phyloP scores from a whole-genome alignment of 2,329 filamentous ascomycete species.

The Alternaria angustiovoidea region DNA sequence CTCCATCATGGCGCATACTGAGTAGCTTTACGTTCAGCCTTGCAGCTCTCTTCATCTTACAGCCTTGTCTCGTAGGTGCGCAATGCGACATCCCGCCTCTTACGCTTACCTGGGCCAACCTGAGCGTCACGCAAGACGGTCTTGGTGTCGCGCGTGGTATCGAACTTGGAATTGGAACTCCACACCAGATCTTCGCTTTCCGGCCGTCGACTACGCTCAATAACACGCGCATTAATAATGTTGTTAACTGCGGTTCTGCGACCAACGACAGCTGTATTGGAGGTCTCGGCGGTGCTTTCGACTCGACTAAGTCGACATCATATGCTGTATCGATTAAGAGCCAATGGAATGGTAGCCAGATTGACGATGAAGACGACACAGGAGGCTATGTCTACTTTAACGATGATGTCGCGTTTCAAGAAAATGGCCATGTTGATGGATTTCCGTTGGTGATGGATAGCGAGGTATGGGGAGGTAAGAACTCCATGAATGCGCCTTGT shows the following conservation, averaged over 20 bases:
- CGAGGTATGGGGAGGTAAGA: constrained; percentile 7
- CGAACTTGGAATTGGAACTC: constrained; percentile 18
- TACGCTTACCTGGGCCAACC: constrained; percentile 16
- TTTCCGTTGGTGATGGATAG: constrained; percentile 18
- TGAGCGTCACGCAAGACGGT: constrained; percentile 19
- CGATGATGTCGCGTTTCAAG: constrained; percentile 15
- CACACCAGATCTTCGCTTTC: constrained; percentile 21
- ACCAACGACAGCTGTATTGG: constrained; percentile 15
- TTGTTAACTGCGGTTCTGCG: constrained; percentile 13
- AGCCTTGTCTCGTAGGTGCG: background rate
- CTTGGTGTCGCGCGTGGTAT: constrained; percentile 20
- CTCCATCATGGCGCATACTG: background rate
- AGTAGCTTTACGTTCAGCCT: background rate
- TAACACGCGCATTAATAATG: constrained; percentile 20
- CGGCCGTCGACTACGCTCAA: constrained; percentile 19
- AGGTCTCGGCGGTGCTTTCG: constrained; percentile 13
- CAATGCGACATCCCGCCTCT: constrained; percentile 18
- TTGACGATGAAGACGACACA: constrained; percentile 9
- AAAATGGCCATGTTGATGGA: constrained; percentile 12
- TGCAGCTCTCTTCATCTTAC: background rate
- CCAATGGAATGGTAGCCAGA: constrained; percentile 19
- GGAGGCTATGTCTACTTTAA: constrained; percentile 18
- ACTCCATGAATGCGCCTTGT: background rate
- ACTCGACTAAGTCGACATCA: constrained; percentile 8
- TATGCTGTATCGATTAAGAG: constrained; percentile 15